Conservation (phyloP, 495 filamentous ascomycete genomes). For the Friedmanniomyces endolithicus region DNA sequence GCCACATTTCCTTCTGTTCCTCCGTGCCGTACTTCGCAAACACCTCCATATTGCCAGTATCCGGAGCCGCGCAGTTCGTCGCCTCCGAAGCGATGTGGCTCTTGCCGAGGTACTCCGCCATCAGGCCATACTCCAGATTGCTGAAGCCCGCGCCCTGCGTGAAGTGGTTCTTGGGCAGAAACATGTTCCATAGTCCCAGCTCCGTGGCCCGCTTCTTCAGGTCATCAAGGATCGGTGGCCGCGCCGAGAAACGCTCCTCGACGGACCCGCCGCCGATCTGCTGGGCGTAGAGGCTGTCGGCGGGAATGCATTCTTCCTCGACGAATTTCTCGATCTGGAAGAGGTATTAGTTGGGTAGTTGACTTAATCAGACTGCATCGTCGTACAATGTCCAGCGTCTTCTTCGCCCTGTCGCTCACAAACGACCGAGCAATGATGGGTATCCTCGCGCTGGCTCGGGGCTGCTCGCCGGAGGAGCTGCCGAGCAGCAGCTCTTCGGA, state of each 20-base stretch:
- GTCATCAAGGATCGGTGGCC: conserved; percentile 72
- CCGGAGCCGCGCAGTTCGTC: conserved; percentile 34
- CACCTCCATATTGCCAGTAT: conserved; percentile 38
- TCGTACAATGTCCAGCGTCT: conserved; percentile 53
- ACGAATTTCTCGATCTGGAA: conserved; percentile 81
- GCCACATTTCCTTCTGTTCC: conserved; percentile 32
- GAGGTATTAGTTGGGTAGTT: not conserved
- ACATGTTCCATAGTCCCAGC: conserved; percentile 97
- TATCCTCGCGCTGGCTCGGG: conserved; percentile 26
- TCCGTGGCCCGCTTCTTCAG: conserved; percentile 73
- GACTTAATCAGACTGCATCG: not conserved
- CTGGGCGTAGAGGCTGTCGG: conserved; percentile 63
- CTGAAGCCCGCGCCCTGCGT: conserved; percentile 63
- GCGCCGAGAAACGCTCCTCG: conserved; percentile 59
- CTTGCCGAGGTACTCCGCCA: conserved; percentile 36
- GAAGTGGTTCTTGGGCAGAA: conserved; percentile 88
- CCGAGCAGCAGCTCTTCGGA: conserved; percentile 22
- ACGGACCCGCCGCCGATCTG: conserved; percentile 57
- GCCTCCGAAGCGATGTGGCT: conserved; percentile 31
- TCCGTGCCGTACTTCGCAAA: conserved; percentile 36
- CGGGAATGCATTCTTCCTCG: conserved; percentile 81
- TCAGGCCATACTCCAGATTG: conserved; percentile 35
- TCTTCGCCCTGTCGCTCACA: conserved; percentile 71
- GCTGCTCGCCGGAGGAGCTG: conserved; percentile 22
- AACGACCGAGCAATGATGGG: conserved; percentile 31